Evolutionary conservation across 2,329 filamentous ascomycete species (phyloP).

Genomic region (Aureobasidium uvarum): DNA sequence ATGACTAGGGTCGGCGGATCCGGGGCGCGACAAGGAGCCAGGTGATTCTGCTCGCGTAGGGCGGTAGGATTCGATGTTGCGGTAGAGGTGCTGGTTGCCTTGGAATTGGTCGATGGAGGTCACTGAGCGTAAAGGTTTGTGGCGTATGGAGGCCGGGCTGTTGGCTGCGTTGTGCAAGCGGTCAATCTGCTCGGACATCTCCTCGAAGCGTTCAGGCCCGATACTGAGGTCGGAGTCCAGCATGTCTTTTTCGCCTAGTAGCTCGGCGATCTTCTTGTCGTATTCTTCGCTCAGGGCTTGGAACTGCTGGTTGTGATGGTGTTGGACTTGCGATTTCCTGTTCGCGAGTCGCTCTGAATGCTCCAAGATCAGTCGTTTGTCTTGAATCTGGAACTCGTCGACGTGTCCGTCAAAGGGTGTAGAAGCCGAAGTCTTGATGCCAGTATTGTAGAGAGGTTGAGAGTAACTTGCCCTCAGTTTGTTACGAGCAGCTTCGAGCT

Average conservation of each 20-base stretch:
- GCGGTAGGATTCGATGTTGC: neutral
- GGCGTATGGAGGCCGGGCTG: conserved; percentile 14
- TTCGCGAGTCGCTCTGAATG: conserved; percentile 38
- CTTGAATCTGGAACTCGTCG: conserved; percentile 30
- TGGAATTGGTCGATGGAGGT: neutral
- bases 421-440: neutral
- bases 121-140: neutral
- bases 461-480: conserved; percentile 36
- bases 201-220: conserved; percentile 38
- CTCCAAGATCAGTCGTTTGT: conserved; percentile 38
- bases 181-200: conserved; percentile 35
- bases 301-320: conserved; percentile 39
- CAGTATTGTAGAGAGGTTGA: neutral
- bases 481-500: conserved; percentile 38
- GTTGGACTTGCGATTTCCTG: conserved; percentile 39
- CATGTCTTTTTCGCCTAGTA: conserved; percentile 35
- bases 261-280: conserved; percentile 36
- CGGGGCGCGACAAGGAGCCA: neutral
- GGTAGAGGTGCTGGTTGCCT: conserved; percentile 6
- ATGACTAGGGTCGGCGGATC: neutral
- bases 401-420: neutral
- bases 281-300: conserved; percentile 39
- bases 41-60: conserved; percentile 3
- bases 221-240: conserved; percentile 38
- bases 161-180: conserved; percentile 28